Evolutionary conservation across 257 asterid species (phyloP).

Genomic region (Forsythia suspensa): DNA sequence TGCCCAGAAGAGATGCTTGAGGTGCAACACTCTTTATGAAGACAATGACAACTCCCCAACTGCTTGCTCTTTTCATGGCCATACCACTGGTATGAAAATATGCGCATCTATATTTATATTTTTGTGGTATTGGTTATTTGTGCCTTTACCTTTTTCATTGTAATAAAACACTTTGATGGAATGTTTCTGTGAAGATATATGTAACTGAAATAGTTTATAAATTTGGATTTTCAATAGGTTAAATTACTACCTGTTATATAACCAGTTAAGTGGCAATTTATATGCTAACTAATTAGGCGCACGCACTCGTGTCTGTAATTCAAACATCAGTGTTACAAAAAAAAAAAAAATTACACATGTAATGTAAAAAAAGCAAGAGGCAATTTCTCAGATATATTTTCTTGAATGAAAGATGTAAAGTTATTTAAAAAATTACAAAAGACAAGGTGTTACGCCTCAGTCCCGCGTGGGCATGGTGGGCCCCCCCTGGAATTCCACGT

Average conservation of each 20-base stretch:
- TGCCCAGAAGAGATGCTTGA: conserved; percentile 59
- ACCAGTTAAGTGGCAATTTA: neutral
- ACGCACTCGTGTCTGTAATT: neutral
- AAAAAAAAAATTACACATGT: neutral
- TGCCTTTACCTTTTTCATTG: neutral
- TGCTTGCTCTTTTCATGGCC: conserved; percentile 71
- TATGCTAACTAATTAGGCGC: neutral
- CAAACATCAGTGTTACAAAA: neutral
- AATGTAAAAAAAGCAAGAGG: neutral
- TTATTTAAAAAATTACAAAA: too few species aligned
- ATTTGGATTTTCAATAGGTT: neutral
- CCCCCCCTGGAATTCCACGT: too few species aligned
- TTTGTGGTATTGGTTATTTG: neutral
- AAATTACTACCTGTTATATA: neutral
- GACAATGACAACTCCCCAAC: conserved; percentile 44
- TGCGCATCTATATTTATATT: neutral
- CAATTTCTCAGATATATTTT: neutral
- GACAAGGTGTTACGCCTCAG: too few species aligned
- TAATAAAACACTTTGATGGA: too few species aligned
- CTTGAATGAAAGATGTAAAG: too few species aligned
- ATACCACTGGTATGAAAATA: conserved; percentile 44
- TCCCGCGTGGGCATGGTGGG: too few species aligned
- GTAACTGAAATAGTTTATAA: neutral
- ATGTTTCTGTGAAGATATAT: too few species aligned
- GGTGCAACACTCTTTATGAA: conserved; percentile 52